Percentiles rank a stretch among this genome's conserved stretches.
Conservation (phyloP, 2,329 filamentous ascomycete species). For the Fusarium abutilonis region DNA sequence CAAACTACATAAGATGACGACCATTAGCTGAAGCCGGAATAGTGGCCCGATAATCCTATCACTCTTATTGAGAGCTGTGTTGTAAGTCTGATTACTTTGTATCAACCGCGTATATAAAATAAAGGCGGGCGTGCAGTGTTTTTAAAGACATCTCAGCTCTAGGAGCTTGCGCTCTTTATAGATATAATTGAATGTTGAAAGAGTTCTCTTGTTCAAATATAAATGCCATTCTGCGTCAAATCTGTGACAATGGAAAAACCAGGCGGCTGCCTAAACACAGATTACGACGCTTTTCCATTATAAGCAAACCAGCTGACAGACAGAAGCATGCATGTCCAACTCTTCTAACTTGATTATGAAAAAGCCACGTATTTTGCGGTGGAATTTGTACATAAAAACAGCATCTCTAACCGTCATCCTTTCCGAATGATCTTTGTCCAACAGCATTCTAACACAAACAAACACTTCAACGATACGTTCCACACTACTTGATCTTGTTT, state of each 20-base stretch:
- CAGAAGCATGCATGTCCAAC: not conserved
- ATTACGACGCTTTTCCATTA: not conserved
- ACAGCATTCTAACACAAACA: not conserved
- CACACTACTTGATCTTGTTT: not conserved
- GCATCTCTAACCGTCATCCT: not conserved
- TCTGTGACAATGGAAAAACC: not conserved
- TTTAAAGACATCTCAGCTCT: not conserved
- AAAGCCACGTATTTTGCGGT: not conserved
- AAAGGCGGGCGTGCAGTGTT: not conserved
- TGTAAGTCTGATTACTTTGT: not conserved
- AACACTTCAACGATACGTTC: not conserved
- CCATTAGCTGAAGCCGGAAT: not conserved
- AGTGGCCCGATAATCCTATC: not conserved
- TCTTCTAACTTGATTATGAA: not conserved
- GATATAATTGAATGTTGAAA: not conserved
- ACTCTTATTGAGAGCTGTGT: not conserved
- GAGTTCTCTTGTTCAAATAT: not conserved
- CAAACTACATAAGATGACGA: not conserved
- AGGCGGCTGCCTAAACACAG: not conserved
- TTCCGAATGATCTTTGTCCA: not conserved
- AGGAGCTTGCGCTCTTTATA: not conserved
- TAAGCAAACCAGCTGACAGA: too few relatives aligned
- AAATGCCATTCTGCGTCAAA: not conserved
- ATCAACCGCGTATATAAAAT: not conserved
- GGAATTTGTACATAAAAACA: not conserved